Evolutionary conservation across 2,329 filamentous ascomycete species (phyloP), one percentile per base, ranked within the genome.

Genomic region (Fusarium protoensiforme): DNA sequence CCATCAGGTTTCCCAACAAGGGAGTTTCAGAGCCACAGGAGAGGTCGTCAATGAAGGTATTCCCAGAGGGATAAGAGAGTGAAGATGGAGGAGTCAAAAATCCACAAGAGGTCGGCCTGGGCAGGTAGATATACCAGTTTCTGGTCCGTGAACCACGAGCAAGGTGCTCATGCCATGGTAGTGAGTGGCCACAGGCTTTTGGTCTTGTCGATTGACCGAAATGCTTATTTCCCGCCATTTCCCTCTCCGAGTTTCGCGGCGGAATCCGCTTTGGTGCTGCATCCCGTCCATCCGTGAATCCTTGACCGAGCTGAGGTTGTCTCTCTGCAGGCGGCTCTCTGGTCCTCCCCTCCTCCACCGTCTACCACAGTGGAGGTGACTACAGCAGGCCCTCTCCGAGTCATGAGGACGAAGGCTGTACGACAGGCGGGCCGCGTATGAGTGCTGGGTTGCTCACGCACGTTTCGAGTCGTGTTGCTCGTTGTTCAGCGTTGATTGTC

Each of bases 341-440:
- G 53, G 70, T 63, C 59, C 41, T 39, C 41, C 41, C 41, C n/a
- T n/a, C 41, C 41, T 27, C 41, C 41, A 24, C 22, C 27, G 41
- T 46, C 24, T 22, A 46, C 41, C 5, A 24, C 24, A 24, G 24
- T 24, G 24, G 24, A 48, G 8, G 43, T 48, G 27, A 11, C 43
- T 48, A 48, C 43, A 48, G 43, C 43, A 48, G 33, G 20, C 53
- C 35, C 36, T 69, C 51, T 53, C 68, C 71, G 59, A 74, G 68
- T 74, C 71, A 74, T 74, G 68, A 72, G 68, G 54, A 64, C 65
- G 48, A 56, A 48, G 56, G 22, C 65, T 65, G 71, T 74, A 48
- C 71, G 60, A 74, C 71, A 60, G 43, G 22, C 41, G 57, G 61
- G 46, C 65, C 65, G 59, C 36, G 31, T 46, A 38, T 38, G 61